Evolutionary conservation across 495 filamentous ascomycete genomes (phyloP).

Genomic region (Aspergillus coremiiformis): DNA sequence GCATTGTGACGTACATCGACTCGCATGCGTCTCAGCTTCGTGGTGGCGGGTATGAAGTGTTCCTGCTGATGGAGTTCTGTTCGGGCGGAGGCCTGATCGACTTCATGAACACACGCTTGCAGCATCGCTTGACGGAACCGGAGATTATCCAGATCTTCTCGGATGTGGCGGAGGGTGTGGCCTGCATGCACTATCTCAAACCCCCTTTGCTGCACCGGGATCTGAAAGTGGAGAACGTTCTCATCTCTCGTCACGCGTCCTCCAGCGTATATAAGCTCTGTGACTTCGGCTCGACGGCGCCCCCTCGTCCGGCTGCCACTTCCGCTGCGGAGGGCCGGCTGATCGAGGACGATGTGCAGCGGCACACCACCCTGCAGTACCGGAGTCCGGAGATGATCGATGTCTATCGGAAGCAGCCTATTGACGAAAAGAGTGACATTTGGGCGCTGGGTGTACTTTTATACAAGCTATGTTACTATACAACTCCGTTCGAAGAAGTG

Average conservation of each 20-base stretch:
- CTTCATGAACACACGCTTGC: slow-evolving; percentile 98
- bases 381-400: slow-evolving; percentile 98
- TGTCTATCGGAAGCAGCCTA: slow-evolving; percentile 90
- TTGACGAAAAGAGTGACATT: slow-evolving; percentile 98
- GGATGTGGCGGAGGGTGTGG: slow-evolving; percentile 91
- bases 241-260: slow-evolving; percentile 63
- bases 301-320: slow-evolving; percentile 74
- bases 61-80: slow-evolving; percentile 93
- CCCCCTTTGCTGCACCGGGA: slow-evolving; percentile 90
- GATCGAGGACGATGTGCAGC: slow-evolving; percentile 95
- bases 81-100: slow-evolving; percentile 86
- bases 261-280: slow-evolving; percentile 81
- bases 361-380: slow-evolving; percentile 95
- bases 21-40: slow-evolving; percentile 91
- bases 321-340: slow-evolving; percentile 78
- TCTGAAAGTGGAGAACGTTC: slow-evolving; percentile 95
- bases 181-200: slow-evolving; percentile 98
- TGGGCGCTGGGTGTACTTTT: slow-evolving; percentile 94
- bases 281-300: slow-evolving; percentile 91
- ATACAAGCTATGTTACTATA: slow-evolving; percentile 99
- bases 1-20: slow-evolving; percentile 97
- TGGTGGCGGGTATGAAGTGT: slow-evolving; percentile 93
- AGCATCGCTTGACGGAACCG: slow-evolving; percentile 93
- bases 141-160: slow-evolving; percentile 96
- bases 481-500: slow-evolving; percentile 95